Evolutionary conservation across 148 eudicot species (phyloP).

Genomic region (Silene uniflora): DNA sequence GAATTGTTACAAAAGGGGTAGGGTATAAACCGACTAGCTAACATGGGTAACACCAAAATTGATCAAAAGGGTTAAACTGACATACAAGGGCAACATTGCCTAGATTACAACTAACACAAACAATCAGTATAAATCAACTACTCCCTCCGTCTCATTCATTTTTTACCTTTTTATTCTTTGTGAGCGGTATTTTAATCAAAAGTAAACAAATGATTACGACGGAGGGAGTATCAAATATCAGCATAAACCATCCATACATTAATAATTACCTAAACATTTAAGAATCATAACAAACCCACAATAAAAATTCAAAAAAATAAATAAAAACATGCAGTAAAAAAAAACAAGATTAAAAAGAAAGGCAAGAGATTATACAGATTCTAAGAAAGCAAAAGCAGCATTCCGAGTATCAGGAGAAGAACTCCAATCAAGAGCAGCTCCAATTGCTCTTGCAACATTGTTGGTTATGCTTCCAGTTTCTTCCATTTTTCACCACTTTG

Average conservation of each 20-base stretch:
- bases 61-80: constrained; percentile 4
- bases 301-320: not conserved
- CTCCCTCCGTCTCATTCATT: too few relatives aligned
- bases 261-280: not conserved
- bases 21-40: not conserved
- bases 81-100: not conserved
- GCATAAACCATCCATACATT: not conserved
- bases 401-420: constrained; percentile 70
- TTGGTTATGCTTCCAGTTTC: constrained; percentile 40
- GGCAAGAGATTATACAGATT: constrained; percentile 48
- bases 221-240: not conserved
- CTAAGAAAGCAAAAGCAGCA: constrained; percentile 65
- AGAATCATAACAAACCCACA: not conserved
- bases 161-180: too few relatives aligned
- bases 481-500: constrained; percentile 34
- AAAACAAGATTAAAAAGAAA: not conserved
- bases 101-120: not conserved
- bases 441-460: constrained; percentile 76
- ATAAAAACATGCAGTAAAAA: not conserved
- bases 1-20: not conserved
- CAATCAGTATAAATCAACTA: not conserved
- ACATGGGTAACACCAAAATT: not conserved
- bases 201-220: too few relatives aligned
- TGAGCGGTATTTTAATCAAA: too few relatives aligned
- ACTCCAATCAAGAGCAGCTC: constrained; percentile 75